Evolutionary conservation across 345 rosid species (phyloP).

Genomic region (Anastatica hierochuntica): DNA sequence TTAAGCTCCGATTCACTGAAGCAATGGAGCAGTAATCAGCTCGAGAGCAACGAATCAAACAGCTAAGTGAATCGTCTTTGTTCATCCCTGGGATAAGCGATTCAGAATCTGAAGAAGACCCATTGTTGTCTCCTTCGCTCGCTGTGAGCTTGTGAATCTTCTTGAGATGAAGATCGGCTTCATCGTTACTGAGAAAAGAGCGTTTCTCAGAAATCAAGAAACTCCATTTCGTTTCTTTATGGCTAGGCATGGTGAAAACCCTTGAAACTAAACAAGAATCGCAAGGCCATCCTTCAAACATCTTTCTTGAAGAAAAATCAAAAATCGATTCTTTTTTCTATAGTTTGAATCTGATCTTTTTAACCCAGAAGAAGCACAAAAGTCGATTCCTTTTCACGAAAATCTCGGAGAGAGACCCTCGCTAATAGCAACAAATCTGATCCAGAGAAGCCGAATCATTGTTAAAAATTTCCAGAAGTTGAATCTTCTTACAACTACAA

Average conservation of each 20-base stretch:
- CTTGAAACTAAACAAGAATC: constrained; percentile 31
- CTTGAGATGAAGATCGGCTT: constrained; percentile 8
- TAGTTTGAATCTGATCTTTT: constrained; percentile 11
- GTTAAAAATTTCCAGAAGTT: background rate
- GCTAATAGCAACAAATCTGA: background rate
- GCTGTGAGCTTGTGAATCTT: constrained; percentile 10
- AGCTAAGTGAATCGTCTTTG: constrained; percentile 48
- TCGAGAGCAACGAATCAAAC: constrained; percentile 58
- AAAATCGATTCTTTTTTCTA: background rate
- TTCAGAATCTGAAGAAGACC: constrained; percentile 29
- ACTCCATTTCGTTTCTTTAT: constrained; percentile 21
- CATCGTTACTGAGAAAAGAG: constrained; percentile 12
- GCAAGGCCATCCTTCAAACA: constrained; percentile 23
- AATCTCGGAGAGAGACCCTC: background rate
- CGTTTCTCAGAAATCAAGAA: constrained; percentile 16
- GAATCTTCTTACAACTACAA: background rate
- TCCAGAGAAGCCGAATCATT: background rate
- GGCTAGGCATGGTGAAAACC: constrained; percentile 20
- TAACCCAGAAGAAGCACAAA: constrained; percentile 1
- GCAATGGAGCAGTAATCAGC: constrained; percentile 44
- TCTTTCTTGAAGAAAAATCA: constrained; percentile 16
- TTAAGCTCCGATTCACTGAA: constrained; percentile 32
- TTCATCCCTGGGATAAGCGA: constrained; percentile 50
- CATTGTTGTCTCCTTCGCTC: background rate
- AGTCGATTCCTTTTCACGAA: constrained; percentile 2